Evolutionary conservation across 106 monocot genomes (phyloP), one percentile per base, ranked within the genome.

Genomic region (Platanthera guangdongensis): DNA sequence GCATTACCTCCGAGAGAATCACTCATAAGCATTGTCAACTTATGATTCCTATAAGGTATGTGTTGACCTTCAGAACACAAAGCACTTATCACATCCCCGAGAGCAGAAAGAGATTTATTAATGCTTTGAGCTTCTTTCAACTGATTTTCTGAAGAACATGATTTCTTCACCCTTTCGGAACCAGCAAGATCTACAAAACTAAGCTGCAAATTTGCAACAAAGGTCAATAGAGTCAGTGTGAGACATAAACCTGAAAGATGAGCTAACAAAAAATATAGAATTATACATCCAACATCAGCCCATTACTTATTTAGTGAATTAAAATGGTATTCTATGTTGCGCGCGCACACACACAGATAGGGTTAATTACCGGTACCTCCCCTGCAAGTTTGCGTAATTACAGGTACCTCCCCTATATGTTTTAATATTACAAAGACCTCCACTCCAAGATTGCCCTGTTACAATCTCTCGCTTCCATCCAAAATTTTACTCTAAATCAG

Each of bases 101-200:
- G 85, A 45, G 99, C 99, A 1, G 99, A 99, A 70, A 99, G 92
- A 18, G 99, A 99, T 74, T 94, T 99, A 68, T 99, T 99, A 48
- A 99, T 99, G 65, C 99, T 99, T 71, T 99, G 99, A 9, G 99
- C 94, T 84, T 99, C 99, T 80, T 94, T 99, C 48, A 99, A 47
- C 52, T 92, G 94, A 64, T 94, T 90, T 9, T 94, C 99, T 51
- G 99, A 73, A 78, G 94, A 88, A 8, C 99, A 94, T 15, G 94
- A 94, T 21, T 94, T 94, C 73, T 99, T 99, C 75, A 99, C 84
- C 75, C 99, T 94, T 76, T 99, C 99, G 46, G 99, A 99, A 78
- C 99, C 99, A 77, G 99, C 99, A 82, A 99, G 94, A 72, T 99
- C 99, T 8, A 94, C 99, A 78, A 99, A 99, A 81, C 99, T 99